A percentile compares a stretch with the other conserved stretches of the same genome.
phyloP scores from a whole-genome alignment of 164 flowering plant genomes.

The Hamamelis virginiana region DNA sequence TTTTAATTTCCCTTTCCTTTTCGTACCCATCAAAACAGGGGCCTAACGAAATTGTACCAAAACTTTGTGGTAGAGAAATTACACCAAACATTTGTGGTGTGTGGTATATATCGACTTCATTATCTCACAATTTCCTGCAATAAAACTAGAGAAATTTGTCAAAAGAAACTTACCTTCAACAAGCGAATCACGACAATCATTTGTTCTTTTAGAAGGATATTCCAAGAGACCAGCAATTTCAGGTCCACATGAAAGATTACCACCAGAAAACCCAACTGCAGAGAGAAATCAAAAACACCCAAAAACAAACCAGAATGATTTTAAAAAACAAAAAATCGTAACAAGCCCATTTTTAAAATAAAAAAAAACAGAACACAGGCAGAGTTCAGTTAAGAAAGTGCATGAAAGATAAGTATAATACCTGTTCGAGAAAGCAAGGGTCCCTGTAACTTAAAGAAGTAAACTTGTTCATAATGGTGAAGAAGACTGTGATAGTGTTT shows the following conservation, averaged over 20 bases:
- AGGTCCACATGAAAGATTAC: constrained; percentile 15
- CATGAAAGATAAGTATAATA: not conserved
- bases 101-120: not conserved
- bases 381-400: no score
- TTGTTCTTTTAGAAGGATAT: constrained; percentile 18
- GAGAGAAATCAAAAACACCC: not conserved
- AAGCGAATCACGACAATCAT: constrained; percentile 12
- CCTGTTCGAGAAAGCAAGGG: constrained; percentile 41
- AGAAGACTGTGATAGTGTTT: constrained; percentile 69
- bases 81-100: constrained; percentile 11
- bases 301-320: not conserved
- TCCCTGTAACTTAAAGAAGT: constrained; percentile 56
- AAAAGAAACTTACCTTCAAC: constrained; percentile 17
- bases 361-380: not conserved
- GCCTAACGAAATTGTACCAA: not conserved
- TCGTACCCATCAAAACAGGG: no score
- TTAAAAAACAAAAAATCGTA: not conserved
- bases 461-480: constrained; percentile 70
- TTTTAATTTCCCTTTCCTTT: no score
- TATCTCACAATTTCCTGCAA: constrained; percentile 2
- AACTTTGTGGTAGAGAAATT: constrained; percentile 18
- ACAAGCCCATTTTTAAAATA: not conserved
- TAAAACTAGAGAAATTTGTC: not conserved
- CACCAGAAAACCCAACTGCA: constrained; percentile 23
- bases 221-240: constrained; percentile 26